Evolutionary conservation across 768 basidiomycete genomes (phyloP), one percentile per base, ranked within the genome.

Genomic region (Suillus alpinus): DNA sequence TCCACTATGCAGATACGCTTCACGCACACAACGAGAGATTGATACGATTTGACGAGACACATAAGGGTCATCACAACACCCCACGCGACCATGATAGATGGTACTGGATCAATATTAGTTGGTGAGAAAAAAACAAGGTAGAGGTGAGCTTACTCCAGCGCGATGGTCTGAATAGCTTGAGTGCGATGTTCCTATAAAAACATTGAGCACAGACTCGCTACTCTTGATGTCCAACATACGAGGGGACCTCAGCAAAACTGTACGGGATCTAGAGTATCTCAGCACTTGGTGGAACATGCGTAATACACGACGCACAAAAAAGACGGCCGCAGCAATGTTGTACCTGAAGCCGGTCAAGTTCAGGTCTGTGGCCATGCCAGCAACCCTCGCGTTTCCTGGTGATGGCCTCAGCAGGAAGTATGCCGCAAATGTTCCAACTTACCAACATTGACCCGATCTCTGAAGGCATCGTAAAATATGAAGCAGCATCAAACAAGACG

Each of bases 391-490:
- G 64, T 79, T 78, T 49, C 78, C 78, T 79, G 12, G 23, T 32
- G 18, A 13, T 29, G 14, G 7, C 4, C n/a, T 41, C 12, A 57
- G 20, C 37, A 0, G 2, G 47, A 23, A 5, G 46, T 31, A 23
- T 2, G 44, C 34, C 43, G 36, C 23, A 18, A 32, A n/a, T 49
- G 20, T 12, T 44, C 43, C 6, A 50, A 72, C 73, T 72, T 66
- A 59, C 80, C 81, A 49, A 82, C 66, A 66, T 81, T 82, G 46
- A 76, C 68, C 18, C 81, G 76, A 66, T 81, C 81, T 41, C 77
- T 78, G 55, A n/a, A n/a, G 18, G 31, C 18, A 53, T 18, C 43
- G 41, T 29, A 13, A n/a, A 32, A 32, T 2, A 3, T 55, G 6
- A 4, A 12, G 63, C 36, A 52, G 36, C 14, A 18, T 31, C 53